These are phyloP conservation scores for Pythium vanterpoolii DNA, from an alignment of 352 stramenopile species.

Conservation along the genomic window DNA sequence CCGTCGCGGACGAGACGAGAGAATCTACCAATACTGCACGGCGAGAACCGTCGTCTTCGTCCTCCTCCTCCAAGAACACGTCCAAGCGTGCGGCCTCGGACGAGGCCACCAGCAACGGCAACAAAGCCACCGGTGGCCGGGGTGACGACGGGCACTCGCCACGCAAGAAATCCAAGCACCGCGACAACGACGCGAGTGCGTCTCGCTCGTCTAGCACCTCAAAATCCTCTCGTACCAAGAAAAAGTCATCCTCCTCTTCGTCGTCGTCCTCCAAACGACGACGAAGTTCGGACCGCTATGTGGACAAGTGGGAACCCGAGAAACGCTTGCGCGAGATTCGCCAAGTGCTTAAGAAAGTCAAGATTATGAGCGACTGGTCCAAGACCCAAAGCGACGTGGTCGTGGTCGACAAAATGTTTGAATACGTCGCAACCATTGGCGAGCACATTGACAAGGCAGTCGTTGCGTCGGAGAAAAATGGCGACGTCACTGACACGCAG, in stretches of 20 bases:
- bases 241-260: not conserved
- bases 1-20: constrained; percentile 46
- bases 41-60: constrained; percentile 6
- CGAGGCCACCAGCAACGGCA: constrained; percentile 27
- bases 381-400: constrained; percentile 79
- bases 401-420: constrained; percentile 83
- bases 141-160: constrained; percentile 18
- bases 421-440: constrained; percentile 83
- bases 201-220: constrained; percentile 6
- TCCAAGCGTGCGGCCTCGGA: constrained; percentile 20
- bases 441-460: constrained; percentile 79
- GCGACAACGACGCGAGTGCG: constrained; percentile 31
- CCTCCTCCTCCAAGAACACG: not conserved
- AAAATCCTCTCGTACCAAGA: constrained; percentile 10
- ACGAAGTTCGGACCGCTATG: constrained; percentile 47
- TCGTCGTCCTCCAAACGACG: constrained; percentile 20
- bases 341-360: constrained; percentile 85
- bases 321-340: constrained; percentile 73
- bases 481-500: constrained; percentile 26
- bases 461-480: constrained; percentile 31
- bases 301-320: constrained; percentile 80
- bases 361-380: constrained; percentile 80
- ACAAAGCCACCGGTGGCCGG: constrained; percentile 19
- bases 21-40: constrained; percentile 5
- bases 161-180: constrained; percentile 34